Conservation (phyloP, 106 monocot species). For the Platanthera zijinensis region DNA sequence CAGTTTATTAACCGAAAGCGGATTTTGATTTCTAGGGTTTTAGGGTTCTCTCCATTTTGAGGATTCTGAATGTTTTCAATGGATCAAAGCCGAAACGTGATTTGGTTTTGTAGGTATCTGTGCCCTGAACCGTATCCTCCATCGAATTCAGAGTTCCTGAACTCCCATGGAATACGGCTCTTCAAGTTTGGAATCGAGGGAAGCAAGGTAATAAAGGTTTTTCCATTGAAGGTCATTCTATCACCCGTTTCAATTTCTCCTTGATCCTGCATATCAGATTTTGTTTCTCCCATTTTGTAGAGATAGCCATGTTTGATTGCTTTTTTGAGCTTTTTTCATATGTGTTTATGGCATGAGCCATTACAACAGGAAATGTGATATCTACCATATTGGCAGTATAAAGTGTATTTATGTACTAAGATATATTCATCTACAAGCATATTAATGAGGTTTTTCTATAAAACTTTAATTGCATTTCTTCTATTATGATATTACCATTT, state of each 20-base stretch:
- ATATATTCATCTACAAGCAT: no score
- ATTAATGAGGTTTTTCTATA: no score
- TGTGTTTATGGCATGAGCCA: no score
- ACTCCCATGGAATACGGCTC: constrained; percentile 17
- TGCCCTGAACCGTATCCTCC: constrained; percentile 24
- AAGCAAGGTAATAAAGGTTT: constrained; percentile 17
- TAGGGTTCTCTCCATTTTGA: neutral
- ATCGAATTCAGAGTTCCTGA: constrained; percentile 12
- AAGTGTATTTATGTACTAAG: neutral
- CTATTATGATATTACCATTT: no score
- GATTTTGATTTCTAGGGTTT: neutral
- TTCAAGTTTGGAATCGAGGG: constrained; percentile 29
- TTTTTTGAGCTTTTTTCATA: no score
- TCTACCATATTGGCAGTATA: neutral
- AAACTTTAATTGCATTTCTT: no score
- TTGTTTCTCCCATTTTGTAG: no score
- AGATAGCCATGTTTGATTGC: no score
- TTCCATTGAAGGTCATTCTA: no score
- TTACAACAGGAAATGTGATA: no score
- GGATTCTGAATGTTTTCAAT: neutral
- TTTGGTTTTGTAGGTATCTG: constrained; percentile 12
- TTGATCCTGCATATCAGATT: no score
- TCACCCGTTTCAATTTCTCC: no score
- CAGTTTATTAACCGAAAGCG: neutral
- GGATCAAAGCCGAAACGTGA: neutral